These are phyloP conservation scores for Scutellaria barbata DNA, from an alignment of 257 asterid genomes.

Conservation along the genomic window DNA sequence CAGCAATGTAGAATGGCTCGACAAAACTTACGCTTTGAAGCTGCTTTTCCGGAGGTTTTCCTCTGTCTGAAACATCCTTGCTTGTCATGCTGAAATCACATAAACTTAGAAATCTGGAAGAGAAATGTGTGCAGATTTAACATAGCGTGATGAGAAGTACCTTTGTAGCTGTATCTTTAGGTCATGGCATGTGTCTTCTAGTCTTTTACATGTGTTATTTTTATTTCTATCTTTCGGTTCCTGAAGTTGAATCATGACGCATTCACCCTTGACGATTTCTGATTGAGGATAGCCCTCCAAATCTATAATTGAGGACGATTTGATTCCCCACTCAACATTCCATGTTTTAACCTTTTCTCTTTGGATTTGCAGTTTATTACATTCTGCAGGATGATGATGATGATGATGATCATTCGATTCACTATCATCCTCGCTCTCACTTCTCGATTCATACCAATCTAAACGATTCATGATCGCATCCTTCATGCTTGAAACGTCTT, in stretches of 20 bases:
- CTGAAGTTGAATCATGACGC: slow-evolving; percentile 50
- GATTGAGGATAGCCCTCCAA: slow-evolving; percentile 15
- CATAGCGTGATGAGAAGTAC: slow-evolving; percentile 38
- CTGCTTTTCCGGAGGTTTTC: slow-evolving; percentile 44
- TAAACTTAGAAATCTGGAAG: slow-evolving; percentile 32
- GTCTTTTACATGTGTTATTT: slow-evolving; percentile 37
- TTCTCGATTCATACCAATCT: slow-evolving; percentile 76
- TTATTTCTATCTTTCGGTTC: slow-evolving; percentile 51
- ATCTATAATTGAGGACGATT: slow-evolving; percentile 41
- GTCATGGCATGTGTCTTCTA: slow-evolving; percentile 48
- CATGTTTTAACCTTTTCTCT: slow-evolving; percentile 24
- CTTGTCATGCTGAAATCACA: slow-evolving; percentile 50
- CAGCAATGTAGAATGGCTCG: neutral
- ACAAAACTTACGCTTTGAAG: slow-evolving; percentile 63
- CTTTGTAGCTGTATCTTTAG: slow-evolving; percentile 54
- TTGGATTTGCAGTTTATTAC: neutral
- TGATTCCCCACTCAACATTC: slow-evolving; percentile 44
- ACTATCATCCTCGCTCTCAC: slow-evolving; percentile 61
- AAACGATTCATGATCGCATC: slow-evolving; percentile 63
- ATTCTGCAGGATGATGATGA: slow-evolving; percentile 4
- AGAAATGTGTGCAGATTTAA: neutral
- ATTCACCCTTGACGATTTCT: slow-evolving; percentile 32
- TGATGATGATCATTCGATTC: slow-evolving; percentile 41
- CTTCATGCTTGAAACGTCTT: slow-evolving; percentile 83
- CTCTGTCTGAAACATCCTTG: slow-evolving; percentile 48